phyloP scores from a whole-genome alignment of 208 protist species.

The Crithidia expoeki region DNA sequence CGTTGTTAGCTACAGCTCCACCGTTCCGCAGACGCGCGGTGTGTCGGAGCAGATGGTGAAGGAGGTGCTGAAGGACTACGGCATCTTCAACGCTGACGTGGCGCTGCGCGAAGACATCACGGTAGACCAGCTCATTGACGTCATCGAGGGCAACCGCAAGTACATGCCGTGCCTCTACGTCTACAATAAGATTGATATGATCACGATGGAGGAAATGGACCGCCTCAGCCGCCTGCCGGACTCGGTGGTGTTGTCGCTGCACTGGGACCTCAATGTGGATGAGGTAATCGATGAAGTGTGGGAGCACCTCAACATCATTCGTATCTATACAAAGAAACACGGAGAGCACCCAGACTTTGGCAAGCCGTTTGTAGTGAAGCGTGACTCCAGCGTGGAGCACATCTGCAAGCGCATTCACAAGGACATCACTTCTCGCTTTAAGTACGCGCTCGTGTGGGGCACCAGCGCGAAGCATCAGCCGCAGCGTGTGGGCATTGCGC shows the following conservation, averaged over 20 bases:
- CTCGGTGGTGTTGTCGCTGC: constrained; percentile 87
- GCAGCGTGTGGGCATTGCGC: constrained; percentile 94
- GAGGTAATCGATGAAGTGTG: constrained; percentile 96
- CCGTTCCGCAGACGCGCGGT: constrained; percentile 76
- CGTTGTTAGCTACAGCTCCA: constrained; percentile 89
- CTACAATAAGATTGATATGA: constrained; percentile 97
- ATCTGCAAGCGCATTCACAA: constrained; percentile 95
- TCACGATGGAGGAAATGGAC: constrained; percentile 97
- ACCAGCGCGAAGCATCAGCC: constrained; percentile 95
- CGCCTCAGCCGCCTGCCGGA: constrained; percentile 90
- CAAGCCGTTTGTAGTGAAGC: constrained; percentile 94
- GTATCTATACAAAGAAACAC: constrained; percentile 97
- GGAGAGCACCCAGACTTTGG: constrained; percentile 94
- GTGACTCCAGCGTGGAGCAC: constrained; percentile 87
- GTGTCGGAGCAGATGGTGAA: constrained; percentile 92
- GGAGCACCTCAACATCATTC: constrained; percentile 95
- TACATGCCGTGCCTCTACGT: constrained; percentile 95
- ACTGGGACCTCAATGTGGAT: constrained; percentile 95
- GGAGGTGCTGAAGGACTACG: constrained; percentile 95
- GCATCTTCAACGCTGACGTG: constrained; percentile 97
- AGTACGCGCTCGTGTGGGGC: constrained; percentile 96
- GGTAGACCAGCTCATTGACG: constrained; percentile 98
- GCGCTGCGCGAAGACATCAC: constrained; percentile 96
- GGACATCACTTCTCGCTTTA: constrained; percentile 92
- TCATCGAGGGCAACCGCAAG: constrained; percentile 96